Conservation (phyloP, 1,284 basidiomycete genomes). For the Exobasidium rhododendri region DNA sequence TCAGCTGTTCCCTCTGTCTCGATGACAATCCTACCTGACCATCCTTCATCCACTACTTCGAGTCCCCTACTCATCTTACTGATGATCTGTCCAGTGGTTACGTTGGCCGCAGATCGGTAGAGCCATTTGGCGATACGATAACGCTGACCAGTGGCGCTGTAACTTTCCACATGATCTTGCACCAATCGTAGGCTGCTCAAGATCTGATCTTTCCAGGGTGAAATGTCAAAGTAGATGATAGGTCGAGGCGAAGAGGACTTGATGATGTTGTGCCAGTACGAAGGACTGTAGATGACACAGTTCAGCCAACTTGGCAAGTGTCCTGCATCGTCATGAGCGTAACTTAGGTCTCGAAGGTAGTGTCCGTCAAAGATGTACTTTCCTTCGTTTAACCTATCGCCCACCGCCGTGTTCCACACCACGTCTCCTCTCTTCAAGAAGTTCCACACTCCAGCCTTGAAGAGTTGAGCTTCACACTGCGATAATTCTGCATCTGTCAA, state of each 20-base stretch:
- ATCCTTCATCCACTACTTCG: constrained; percentile 28
- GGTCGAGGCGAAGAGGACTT: constrained; percentile 39
- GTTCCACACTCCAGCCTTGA: constrained; percentile 52
- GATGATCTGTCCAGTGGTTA: constrained; percentile 38
- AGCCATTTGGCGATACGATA: constrained; percentile 56
- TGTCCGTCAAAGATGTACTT: constrained; percentile 56
- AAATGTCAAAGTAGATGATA: constrained; percentile 49
- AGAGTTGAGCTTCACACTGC: constrained; percentile 49
- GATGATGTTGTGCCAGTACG: constrained; percentile 56
- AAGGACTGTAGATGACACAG: constrained; percentile 52
- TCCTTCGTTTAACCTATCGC: constrained; percentile 42
- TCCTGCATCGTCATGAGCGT: constrained; percentile 52
- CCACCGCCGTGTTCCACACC: constrained; percentile 54
- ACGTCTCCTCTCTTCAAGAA: constrained; percentile 54
- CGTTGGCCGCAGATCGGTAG: constrained; percentile 52
- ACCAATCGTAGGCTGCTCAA: constrained; percentile 51
- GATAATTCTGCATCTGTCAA: constrained; percentile 44
- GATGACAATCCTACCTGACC: constrained; percentile 31
- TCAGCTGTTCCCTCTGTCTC: constrained; percentile 51
- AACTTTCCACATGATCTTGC: constrained; percentile 54
- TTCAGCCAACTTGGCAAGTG: constrained; percentile 57
- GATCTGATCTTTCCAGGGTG: constrained; percentile 52
- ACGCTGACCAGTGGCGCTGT: constrained; percentile 42
- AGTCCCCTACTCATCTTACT: constrained; percentile 30
- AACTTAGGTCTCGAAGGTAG: constrained; percentile 50